Conservation (phyloP, 129 eudicot genomes). For the Lonicera japonica region DNA sequence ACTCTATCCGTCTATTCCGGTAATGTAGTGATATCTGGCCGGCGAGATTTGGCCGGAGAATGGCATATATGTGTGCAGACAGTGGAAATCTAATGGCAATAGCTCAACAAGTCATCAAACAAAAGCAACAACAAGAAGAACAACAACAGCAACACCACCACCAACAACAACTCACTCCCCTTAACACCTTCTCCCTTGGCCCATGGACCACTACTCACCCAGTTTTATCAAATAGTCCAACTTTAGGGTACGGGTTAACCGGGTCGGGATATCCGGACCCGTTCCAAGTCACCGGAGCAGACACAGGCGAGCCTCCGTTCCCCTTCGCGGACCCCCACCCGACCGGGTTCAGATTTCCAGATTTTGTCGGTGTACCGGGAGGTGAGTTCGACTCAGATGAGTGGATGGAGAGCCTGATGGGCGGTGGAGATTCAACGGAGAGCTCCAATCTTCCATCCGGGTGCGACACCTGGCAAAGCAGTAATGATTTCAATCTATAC, state of each 20-base stretch:
- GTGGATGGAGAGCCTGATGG: conserved; percentile 98
- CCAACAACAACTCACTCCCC: conserved; percentile 36
- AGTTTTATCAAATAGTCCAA: conserved; percentile 31
- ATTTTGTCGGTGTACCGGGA: conserved; percentile 60
- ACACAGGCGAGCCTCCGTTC: conserved; percentile 36
- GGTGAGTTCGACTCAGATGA: conserved; percentile 92
- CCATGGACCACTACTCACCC: conserved; percentile 43
- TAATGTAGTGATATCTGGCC: conserved; percentile 36
- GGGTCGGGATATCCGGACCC: conserved; percentile 55
- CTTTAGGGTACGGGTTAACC: conserved; percentile 22
- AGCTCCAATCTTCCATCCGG: conserved; percentile 44
- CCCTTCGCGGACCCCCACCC: conserved; percentile 61
- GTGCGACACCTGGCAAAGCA: conserved; percentile 60
- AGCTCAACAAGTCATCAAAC: conserved; percentile 93
- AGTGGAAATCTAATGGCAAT: conserved; percentile 99
- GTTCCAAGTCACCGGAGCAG: conserved; percentile 33
- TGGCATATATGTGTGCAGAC: conserved; percentile 96
- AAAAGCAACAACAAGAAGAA: conserved; percentile 86
- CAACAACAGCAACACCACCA: conserved; percentile 40
- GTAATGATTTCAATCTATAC: conserved; percentile 51
- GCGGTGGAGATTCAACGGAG: conserved; percentile 54
- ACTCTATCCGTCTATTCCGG: neutral
- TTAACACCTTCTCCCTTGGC: conserved; percentile 40
- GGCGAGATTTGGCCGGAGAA: conserved; percentile 45
- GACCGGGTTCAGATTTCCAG: conserved; percentile 52